phyloP scores from a whole-genome alignment of 345 rosid species.

The Citrus medica region DNA sequence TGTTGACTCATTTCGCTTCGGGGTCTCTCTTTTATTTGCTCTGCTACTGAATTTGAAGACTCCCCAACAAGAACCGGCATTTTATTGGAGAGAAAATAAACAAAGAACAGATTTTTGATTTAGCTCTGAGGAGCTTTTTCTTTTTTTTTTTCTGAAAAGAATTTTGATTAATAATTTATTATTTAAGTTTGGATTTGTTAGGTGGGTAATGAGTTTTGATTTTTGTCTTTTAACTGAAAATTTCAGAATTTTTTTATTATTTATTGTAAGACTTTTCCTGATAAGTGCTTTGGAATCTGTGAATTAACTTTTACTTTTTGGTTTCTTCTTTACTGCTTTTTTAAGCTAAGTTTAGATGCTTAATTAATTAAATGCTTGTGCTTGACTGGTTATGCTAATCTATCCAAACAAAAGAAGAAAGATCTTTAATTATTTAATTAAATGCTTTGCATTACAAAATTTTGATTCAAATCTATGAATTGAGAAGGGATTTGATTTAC shows the following conservation, averaged over 20 bases:
- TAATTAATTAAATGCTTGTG: not conserved
- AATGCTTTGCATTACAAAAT: not conserved
- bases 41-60: slow-evolving; percentile 34
- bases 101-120: slow-evolving; percentile 1
- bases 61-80: slow-evolving; percentile 54
- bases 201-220: slow-evolving; percentile 29
- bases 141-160: not conserved
- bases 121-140: not conserved
- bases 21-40: slow-evolving; percentile 46
- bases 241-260: not conserved
- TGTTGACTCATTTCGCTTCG: slow-evolving; percentile 36
- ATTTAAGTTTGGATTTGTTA: slow-evolving; percentile 13
- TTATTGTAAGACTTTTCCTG: not conserved
- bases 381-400: not conserved
- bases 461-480: no score
- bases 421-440: not conserved
- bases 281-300: slow-evolving; percentile 14
- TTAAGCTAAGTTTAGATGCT: not conserved
- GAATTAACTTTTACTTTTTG: slow-evolving; percentile 24
- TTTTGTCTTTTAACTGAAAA: slow-evolving; percentile 7
- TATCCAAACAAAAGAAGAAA: not conserved
- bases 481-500: no score
- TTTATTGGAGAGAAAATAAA: not conserved
- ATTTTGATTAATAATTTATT: not conserved
- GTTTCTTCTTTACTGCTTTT: not conserved